These are phyloP conservation scores for Catunica adiposa DNA, from an alignment of 2,329 filamentous ascomycete species.

Conservation along the genomic window DNA sequence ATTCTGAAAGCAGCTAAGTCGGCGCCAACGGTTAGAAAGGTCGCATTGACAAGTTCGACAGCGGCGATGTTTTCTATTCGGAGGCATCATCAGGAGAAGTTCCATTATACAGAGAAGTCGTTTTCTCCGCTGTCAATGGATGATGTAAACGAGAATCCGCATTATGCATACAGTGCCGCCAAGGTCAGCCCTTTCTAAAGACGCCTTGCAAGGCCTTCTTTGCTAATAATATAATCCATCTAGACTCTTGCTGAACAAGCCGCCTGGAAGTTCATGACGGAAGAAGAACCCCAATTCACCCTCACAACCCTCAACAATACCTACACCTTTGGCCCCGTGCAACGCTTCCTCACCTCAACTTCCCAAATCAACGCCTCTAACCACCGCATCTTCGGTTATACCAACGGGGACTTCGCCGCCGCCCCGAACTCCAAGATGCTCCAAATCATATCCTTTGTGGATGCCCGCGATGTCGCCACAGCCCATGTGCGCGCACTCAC, in stretches of 20 bases:
- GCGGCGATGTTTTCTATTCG: constrained; percentile 27
- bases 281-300: constrained; percentile 34
- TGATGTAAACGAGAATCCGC: constrained; percentile 16
- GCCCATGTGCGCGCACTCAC: constrained; percentile 45
- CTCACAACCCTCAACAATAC: constrained; percentile 46
- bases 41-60: constrained; percentile 39
- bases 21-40: constrained; percentile 39
- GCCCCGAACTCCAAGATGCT: constrained; percentile 27
- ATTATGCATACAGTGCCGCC: constrained; percentile 21
- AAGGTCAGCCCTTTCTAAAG: constrained; percentile 16
- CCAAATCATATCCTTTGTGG: constrained; percentile 30
- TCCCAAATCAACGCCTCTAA: constrained; percentile 37
- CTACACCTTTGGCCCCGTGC: constrained; percentile 44
- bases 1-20: constrained; percentile 32
- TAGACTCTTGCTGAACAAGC: constrained; percentile 48
- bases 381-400: constrained; percentile 44
- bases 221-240: not conserved
- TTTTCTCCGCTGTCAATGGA: constrained; percentile 20
- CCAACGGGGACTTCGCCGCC: constrained; percentile 44
- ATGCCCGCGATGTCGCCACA: constrained; percentile 43
- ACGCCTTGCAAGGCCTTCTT: constrained; percentile 20
- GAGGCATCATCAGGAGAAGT: constrained; percentile 18
- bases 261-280: constrained; percentile 35
- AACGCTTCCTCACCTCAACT: constrained; percentile 29
- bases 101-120: constrained; percentile 17